Base-by-base conservation (phyloP, 768 basidiomycete species). In the Boletus tomentosulus region DNA sequence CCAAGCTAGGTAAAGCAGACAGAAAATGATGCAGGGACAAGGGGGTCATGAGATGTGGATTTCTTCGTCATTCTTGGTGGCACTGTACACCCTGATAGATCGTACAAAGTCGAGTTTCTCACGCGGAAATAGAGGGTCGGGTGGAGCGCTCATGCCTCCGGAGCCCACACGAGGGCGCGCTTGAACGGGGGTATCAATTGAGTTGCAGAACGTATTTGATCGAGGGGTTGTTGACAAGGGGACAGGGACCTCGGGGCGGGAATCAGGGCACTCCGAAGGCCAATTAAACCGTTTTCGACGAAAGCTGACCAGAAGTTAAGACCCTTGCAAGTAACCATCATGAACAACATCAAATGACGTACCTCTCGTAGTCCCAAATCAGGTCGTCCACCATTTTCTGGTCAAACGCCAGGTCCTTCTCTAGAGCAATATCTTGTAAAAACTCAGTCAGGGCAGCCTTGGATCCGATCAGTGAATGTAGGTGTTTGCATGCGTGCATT, bases 401-500 rank as follows among this genome's bases (percentile, higher is more conserved):
- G 42, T 68, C 62, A 41, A 68, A 57, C 12, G 59, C 30, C 4
- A 57, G 4, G 3, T 56, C 48, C 45, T 63, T 66, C 10, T 63
- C 59, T 35, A 62, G 62, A 41, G 69, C 59, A 7, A 71, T 47
- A 27, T 76, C 74, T 19, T 65, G 48, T 13, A 85, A 62, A 62
- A 72, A 83, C 43, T 81, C 80, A 6, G 58, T 63, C 10, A 90
- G 70, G 4, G 86, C 84, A 34, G 74, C 73, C 61, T 81, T 80
- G 62, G 82, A 85, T 30, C 80, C 81, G 25, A 90, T 71, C 3
- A 90, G 65, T 6, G 76, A 76, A 62, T 89, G 84, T 46, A 88
- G 69, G 62, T 84, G 76, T 69, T 83, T 86, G 70, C 82, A 84
- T n/a, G 82, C 76, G 61, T 88, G 84, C 82, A 86, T 83, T 71